Evolutionary conservation across 2,329 filamentous ascomycete species (phyloP), one percentile per base, ranked within the genome.

Genomic region (Chaetomium strumarium): DNA sequence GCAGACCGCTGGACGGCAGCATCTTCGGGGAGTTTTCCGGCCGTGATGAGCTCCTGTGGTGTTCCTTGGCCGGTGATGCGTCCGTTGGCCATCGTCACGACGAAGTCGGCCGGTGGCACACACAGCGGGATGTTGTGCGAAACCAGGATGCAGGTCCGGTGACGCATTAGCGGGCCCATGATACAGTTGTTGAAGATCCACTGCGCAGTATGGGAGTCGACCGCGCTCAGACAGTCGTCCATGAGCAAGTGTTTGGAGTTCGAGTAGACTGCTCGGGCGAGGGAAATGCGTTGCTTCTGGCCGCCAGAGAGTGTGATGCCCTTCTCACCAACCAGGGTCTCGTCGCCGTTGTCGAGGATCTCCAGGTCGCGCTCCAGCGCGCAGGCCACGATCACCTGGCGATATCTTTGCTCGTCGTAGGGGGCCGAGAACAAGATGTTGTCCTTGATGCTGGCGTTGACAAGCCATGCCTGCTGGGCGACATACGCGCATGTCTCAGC

Each of bases 121-220:
- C 90, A 93, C 16, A 99, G 79, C n/a, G 88, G 81, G 29, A 93
- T 81, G 64, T 97, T 99, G 73, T 99, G 93, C 0, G 93, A 96
- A 34, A 99, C 92, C 40, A 99, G 77, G 49, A 99, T 89, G 68
- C 93, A 97, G 29, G 93, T 97, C 39, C 93, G 84, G 64, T 84
- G 78, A 53, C 79, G 74, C 93, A 99, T 97, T 47, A 99, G 72
- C 6, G 89, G 88, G 2, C 93, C 93, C 62, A 85, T 85, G 58
- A 99, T 85, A 55, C 91, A 95, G 69, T 96, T 87, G 66, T 86
- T 87, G 71, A 97, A 97, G 60, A 99, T 97, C 85, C 95, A 96
- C 68, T 96, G 95, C 2, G 91, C 91, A 0, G 93, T 97, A 63
- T 99, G 93, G 3, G 93, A 95, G 68, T 99, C 93, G 33, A 99